Percentiles rank a stretch among this genome's conserved stretches.
Conservation (phyloP, 768 basidiomycete species). For the Tulasnella sp. region DNA sequence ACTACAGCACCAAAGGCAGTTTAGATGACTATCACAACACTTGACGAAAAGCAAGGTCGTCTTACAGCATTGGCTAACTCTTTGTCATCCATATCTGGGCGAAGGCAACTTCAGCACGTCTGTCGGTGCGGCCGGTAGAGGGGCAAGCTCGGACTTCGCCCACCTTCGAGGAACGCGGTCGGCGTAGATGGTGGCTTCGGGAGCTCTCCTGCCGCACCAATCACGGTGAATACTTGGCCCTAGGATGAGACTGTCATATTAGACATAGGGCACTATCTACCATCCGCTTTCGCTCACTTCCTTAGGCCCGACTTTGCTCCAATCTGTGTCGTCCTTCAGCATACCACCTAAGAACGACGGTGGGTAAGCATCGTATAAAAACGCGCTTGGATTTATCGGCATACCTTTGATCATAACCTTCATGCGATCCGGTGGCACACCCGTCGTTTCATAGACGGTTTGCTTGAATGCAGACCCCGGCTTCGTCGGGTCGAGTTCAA, state of each 20-base stretch:
- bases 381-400: slow-evolving; percentile 31
- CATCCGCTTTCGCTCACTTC: slow-evolving; percentile 36
- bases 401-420: slow-evolving; percentile 86
- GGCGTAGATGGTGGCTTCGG: slow-evolving; percentile 77
- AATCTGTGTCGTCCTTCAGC: slow-evolving; percentile 69
- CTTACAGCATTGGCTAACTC: slow-evolving; percentile 71
- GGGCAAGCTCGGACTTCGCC: slow-evolving; percentile 13
- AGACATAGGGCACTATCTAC: background rate
- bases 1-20: slow-evolving; percentile 29
- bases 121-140: background rate
- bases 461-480: slow-evolving; percentile 72
- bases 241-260: background rate
- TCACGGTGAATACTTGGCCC: slow-evolving; percentile 88
- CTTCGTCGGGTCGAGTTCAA: slow-evolving; percentile 61
- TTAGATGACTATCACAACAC: background rate
- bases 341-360: background rate
- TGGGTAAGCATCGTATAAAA: background rate
- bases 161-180: slow-evolving; percentile 77
- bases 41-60: background rate
- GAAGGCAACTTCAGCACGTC: background rate
- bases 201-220: slow-evolving; percentile 85
- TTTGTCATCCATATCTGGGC: slow-evolving; percentile 70
- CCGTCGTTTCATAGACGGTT: slow-evolving; percentile 65
- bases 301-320: slow-evolving; percentile 77
- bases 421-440: slow-evolving; percentile 84